A percentile compares a stretch with the other conserved stretches of the same genome.
Evolutionary conservation across 2,329 filamentous ascomycete species (phyloP).

Genomic region (Aspergillus puulaauensis): DNA sequence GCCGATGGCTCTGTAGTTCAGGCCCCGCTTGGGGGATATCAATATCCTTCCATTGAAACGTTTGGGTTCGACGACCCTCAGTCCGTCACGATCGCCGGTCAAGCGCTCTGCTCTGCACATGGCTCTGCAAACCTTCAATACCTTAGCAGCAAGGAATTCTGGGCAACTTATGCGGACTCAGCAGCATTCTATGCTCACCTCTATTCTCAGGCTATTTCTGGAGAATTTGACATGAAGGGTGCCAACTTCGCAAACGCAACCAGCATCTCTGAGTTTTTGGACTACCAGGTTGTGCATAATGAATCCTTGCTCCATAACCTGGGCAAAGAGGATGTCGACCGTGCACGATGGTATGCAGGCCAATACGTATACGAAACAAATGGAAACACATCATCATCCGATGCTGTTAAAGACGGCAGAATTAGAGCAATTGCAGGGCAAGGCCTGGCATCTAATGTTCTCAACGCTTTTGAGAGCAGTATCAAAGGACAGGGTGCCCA

Average conservation of each 20-base stretch:
- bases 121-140: conserved; percentile 41
- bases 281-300: conserved; percentile 56
- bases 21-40: conserved; percentile 56
- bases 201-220: conserved; percentile 44
- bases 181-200: conserved; percentile 49
- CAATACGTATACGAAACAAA: conserved; percentile 49
- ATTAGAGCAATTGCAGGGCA: conserved; percentile 44
- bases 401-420: conserved; percentile 22
- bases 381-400: conserved; percentile 43
- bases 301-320: conserved; percentile 36
- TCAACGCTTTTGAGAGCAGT: conserved; percentile 40
- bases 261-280: conserved; percentile 56
- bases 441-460: conserved; percentile 40
- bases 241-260: conserved; percentile 55
- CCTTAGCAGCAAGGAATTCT: conserved; percentile 41
- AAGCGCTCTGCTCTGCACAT: conserved; percentile 45
- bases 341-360: conserved; percentile 49
- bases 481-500: conserved; percentile 36
- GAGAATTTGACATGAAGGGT: conserved; percentile 35
- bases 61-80: conserved; percentile 47
- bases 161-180: conserved; percentile 36
- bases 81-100: conserved; percentile 52
- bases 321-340: conserved; percentile 30
- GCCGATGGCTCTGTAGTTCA: conserved; percentile 50
- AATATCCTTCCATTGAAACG: conserved; percentile 54